Evolutionary conservation across 2,329 filamentous ascomycete genomes (phyloP).

Genomic region (Fusarium poae): DNA sequence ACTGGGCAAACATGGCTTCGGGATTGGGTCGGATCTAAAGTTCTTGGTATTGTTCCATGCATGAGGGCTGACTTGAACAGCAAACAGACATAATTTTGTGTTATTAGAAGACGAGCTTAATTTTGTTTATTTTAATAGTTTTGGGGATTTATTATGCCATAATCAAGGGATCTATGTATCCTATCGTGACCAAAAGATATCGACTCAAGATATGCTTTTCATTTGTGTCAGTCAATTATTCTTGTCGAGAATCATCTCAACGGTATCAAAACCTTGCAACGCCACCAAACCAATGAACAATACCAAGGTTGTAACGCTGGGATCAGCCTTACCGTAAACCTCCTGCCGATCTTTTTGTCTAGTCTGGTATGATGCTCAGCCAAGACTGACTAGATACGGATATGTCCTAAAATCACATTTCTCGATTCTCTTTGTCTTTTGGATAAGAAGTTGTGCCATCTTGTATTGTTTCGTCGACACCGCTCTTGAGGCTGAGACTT

Average conservation of each 20-base stretch:
- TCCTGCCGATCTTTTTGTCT: not conserved
- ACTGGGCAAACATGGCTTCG: slow-evolving; percentile 16
- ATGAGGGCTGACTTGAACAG: not conserved
- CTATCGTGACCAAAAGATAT: not conserved
- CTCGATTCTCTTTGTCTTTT: not conserved
- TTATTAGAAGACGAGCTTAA: no score
- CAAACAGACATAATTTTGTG: not conserved
- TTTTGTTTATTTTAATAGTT: not conserved
- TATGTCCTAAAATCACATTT: slow-evolving; percentile 10
- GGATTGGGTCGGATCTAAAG: slow-evolving; percentile 5
- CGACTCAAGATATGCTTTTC: not conserved
- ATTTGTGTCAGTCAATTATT: not conserved
- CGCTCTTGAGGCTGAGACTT: slow-evolving; percentile 6
- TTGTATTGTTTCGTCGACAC: slow-evolving; percentile 4
- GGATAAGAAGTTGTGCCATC: not conserved
- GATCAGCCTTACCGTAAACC: not conserved
- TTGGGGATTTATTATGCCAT: not conserved
- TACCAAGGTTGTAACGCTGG: slow-evolving; percentile 18
- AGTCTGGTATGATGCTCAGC: not conserved
- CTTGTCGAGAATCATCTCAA: not conserved
- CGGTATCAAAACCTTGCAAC: slow-evolving; percentile 13
- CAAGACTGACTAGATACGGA: not conserved
- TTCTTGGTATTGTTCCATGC: slow-evolving; percentile 15
- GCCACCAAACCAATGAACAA: slow-evolving; percentile 25
- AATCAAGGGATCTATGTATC: not conserved